These are phyloP conservation scores for Dovyalis caffra DNA, from an alignment of 345 rosid genomes.

Conservation along the genomic window DNA sequence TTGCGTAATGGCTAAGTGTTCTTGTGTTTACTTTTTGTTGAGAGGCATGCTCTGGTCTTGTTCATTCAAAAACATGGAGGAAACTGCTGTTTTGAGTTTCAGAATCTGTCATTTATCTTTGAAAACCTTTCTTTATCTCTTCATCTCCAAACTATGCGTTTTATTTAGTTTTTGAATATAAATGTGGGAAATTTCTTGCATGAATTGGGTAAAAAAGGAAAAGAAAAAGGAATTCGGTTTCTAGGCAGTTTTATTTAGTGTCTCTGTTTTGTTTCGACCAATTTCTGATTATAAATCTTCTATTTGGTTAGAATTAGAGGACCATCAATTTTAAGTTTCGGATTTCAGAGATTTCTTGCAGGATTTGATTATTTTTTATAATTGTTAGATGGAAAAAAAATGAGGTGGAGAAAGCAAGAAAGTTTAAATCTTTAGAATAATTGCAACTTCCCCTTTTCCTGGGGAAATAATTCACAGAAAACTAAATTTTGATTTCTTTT, in stretches of 20 bases:
- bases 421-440: too few species aligned
- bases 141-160: background rate
- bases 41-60: background rate
- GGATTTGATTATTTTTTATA: too few species aligned
- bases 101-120: background rate
- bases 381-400: too few species aligned
- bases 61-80: background rate
- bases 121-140: background rate
- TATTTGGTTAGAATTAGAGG: too few species aligned
- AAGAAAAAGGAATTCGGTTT: background rate
- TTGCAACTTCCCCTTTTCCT: too few species aligned
- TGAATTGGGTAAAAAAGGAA: background rate
- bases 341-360: too few species aligned
- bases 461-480: too few species aligned
- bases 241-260: background rate
- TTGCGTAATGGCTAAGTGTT: background rate
- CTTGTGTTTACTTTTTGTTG: background rate
- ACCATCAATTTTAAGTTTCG: too few species aligned
- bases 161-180: background rate
- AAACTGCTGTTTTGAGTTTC: background rate
- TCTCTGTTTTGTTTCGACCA: too few species aligned
- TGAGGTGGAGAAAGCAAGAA: too few species aligned
- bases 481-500: too few species aligned
- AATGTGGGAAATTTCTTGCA: background rate
- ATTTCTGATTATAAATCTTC: too few species aligned